A percentile compares a stretch with the other conserved stretches of the same genome.
Conservation (phyloP, 805 yeast genomes). For the Zygotorulaspora danielsina region DNA sequence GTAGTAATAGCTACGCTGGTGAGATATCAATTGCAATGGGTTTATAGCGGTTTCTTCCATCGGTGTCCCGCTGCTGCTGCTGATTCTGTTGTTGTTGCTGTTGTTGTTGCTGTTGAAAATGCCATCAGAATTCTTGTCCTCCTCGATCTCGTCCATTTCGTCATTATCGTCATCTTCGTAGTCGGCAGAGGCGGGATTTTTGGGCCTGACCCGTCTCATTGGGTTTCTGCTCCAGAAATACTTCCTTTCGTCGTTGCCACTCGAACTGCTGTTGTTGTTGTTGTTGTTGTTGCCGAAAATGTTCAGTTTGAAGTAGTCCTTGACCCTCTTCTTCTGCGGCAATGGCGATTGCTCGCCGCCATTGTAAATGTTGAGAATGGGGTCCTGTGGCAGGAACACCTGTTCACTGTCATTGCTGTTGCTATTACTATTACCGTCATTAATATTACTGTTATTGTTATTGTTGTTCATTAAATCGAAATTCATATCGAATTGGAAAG, state of each 20-base stretch:
- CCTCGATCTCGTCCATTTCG: slow-evolving; percentile 2
- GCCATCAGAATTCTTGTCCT: neutral
- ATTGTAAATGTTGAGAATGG: slow-evolving; percentile 6
- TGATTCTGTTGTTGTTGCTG: no score
- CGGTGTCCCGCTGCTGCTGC: neutral
- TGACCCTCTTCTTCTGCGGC: slow-evolving; percentile 21
- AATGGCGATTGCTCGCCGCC: slow-evolving; percentile 7
- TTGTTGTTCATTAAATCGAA: neutral
- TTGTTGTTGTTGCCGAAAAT: slow-evolving; percentile 19
- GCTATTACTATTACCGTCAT: slow-evolving; percentile 4
- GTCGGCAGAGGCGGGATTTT: slow-evolving; percentile 2
- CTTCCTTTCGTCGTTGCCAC: slow-evolving; percentile 21
- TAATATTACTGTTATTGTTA: slow-evolving; percentile 1
- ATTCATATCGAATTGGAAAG: slow-evolving; percentile 1
- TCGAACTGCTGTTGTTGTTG: slow-evolving; percentile 8
- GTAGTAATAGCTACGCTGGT: neutral
- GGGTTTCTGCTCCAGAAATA: slow-evolving; percentile 29
- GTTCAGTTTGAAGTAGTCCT: slow-evolving; percentile 30
- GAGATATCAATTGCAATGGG: slow-evolving; percentile 15
- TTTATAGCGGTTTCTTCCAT: slow-evolving; percentile 19
- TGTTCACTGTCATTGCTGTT: slow-evolving; percentile 1
- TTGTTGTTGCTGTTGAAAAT: neutral
- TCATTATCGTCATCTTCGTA: slow-evolving; percentile 1
- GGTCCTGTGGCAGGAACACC: slow-evolving; percentile 7
- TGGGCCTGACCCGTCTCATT: slow-evolving; percentile 9